These are phyloP conservation scores for Hyaloscypha hepaticicola DNA, from an alignment of 495 filamentous ascomycete species.

Conservation along the genomic window DNA sequence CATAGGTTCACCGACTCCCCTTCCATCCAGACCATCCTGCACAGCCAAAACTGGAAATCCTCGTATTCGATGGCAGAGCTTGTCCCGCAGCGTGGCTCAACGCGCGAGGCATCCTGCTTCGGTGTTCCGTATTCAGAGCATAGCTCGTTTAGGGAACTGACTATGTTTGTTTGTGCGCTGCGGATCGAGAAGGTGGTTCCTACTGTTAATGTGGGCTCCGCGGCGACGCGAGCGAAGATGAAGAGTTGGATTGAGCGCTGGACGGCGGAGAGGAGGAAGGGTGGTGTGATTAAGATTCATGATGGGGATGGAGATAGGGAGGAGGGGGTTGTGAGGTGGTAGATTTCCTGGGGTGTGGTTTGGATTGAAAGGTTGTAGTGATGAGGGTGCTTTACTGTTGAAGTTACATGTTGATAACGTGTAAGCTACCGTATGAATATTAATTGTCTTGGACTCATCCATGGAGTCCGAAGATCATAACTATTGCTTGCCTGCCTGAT, in stretches of 20 bases:
- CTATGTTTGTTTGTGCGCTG: conserved; percentile 86
- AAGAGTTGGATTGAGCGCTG: conserved; percentile 88
- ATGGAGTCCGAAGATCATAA: too few relatives aligned
- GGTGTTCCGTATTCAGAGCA: conserved; percentile 96
- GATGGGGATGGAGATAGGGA: conserved; percentile 29
- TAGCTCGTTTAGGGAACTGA: conserved; percentile 82
- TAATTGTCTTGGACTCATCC: too few relatives aligned
- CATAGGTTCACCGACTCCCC: conserved; percentile 56
- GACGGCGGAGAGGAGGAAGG: conserved; percentile 76
- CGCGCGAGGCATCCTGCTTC: conserved; percentile 73
- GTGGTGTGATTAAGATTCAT: conserved; percentile 62
- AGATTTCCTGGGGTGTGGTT: background rate
- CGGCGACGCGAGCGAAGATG: conserved; percentile 69
- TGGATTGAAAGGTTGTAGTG: too few relatives aligned
- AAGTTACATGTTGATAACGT: too few relatives aligned
- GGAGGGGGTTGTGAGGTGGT: background rate
- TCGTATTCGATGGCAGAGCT: conserved; percentile 65
- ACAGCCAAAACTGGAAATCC: conserved; percentile 70
- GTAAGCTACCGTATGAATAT: too few relatives aligned
- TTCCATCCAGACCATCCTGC: conserved; percentile 65
- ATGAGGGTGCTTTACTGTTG: too few relatives aligned
- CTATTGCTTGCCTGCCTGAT: too few relatives aligned
- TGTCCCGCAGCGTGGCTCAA: conserved; percentile 74
- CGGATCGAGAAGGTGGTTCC: conserved; percentile 86
- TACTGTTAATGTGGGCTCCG: conserved; percentile 84